phyloP scores from a whole-genome alignment of 257 asterid genomes.

The Solanum rostratum region DNA sequence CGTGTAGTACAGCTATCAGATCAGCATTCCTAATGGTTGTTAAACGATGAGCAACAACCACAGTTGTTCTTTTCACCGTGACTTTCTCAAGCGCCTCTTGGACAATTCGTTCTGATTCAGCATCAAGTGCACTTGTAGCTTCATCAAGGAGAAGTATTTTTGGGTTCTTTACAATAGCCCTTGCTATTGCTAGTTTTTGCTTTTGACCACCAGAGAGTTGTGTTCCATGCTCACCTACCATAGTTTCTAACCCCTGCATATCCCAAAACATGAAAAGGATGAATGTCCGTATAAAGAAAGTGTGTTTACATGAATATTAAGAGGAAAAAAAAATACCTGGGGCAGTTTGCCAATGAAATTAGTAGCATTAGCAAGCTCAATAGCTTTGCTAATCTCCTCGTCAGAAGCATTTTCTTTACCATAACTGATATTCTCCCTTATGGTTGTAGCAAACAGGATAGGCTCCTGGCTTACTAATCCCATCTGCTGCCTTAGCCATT shows the following conservation, averaged over 20 bases:
- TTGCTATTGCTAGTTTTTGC: slow-evolving; percentile 22
- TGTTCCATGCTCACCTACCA: slow-evolving; percentile 22
- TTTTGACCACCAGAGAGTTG: slow-evolving; percentile 31
- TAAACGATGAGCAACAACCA: slow-evolving; percentile 17
- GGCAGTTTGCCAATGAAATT: slow-evolving; percentile 15
- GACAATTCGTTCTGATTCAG: slow-evolving; percentile 10
- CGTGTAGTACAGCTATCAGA: slow-evolving; percentile 15
- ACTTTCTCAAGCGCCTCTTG: slow-evolving; percentile 9
- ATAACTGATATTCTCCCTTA: slow-evolving; percentile 15
- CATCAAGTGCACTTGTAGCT: slow-evolving; percentile 26
- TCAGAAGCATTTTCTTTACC: slow-evolving; percentile 17
- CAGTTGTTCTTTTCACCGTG: slow-evolving; percentile 2
- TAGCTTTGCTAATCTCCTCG: slow-evolving; percentile 7
- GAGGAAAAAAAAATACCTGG: slow-evolving; percentile 2
- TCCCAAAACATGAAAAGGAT: neutral
- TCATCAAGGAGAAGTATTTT: slow-evolving; percentile 21
- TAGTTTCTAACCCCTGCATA: slow-evolving; percentile 19
- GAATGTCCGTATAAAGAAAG: neutral
- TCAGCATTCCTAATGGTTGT: slow-evolving; percentile 9
- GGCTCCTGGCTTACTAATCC: slow-evolving; percentile 32
- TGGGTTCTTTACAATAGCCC: slow-evolving; percentile 19
- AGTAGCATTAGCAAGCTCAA: slow-evolving; percentile 16
- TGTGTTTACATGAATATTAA: neutral
- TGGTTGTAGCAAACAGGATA: slow-evolving; percentile 14
- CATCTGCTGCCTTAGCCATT: slow-evolving; percentile 18